Conservation (phyloP, 78 protist genomes). For the Chrysochromulina parva region DNA sequence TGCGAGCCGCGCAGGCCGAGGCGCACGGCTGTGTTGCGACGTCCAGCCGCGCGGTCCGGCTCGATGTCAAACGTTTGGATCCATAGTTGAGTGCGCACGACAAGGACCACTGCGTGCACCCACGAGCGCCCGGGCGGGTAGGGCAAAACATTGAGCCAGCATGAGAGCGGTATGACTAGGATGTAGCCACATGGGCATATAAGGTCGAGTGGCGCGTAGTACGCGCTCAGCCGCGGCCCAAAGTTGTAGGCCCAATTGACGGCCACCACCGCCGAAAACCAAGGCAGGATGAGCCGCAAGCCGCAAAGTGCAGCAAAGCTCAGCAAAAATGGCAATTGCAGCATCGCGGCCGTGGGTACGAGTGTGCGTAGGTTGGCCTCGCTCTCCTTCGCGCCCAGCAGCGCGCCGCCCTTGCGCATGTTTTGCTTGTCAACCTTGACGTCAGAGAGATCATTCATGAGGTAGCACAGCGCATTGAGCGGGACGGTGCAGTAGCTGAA, state of each 20-base stretch:
- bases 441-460: not conserved
- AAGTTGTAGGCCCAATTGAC: not conserved
- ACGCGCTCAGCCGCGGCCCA: not conserved
- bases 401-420: not conserved
- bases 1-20: not conserved
- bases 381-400: not conserved
- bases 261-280: not conserved
- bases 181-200: not conserved
- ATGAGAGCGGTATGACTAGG: not conserved
- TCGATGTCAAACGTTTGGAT: not conserved
- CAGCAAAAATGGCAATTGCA: not conserved
- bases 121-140: not conserved
- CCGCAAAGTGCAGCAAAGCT: not conserved
- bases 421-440: not conserved
- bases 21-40: not conserved
- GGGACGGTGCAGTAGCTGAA: not conserved
- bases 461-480: not conserved
- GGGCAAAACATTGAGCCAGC: not conserved
- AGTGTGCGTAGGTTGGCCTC: not conserved
- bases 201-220: constrained; percentile 6
- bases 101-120: not conserved
- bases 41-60: not conserved
- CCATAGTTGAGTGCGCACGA: not conserved
- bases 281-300: not conserved
- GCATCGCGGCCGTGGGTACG: not conserved